A percentile compares a stretch with the other conserved stretches of the same genome.
Conservation (phyloP, 306 rosid species). For the Geum urbanum region DNA sequence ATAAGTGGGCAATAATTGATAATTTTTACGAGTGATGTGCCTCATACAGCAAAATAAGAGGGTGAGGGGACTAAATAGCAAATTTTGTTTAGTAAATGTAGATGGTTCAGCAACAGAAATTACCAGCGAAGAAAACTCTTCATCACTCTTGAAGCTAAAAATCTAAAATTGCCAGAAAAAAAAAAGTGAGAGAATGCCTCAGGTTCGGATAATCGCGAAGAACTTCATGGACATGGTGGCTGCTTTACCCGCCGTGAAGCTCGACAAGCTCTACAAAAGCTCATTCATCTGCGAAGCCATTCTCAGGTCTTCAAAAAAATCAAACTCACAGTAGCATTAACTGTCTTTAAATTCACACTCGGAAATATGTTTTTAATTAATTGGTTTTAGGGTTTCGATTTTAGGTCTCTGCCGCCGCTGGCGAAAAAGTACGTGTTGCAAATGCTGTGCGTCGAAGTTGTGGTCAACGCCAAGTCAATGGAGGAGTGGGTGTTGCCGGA, state of each 20-base stretch:
- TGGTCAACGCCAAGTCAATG: slow-evolving; percentile 64
- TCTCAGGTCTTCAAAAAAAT: slow-evolving; percentile 55
- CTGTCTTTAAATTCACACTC: background rate
- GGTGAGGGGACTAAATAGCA: too few species aligned
- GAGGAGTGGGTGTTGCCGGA: slow-evolving; percentile 92
- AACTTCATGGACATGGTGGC: slow-evolving; percentile 99
- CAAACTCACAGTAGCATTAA: too few species aligned
- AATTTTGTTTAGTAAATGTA: too few species aligned
- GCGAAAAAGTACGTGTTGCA: slow-evolving; percentile 86
- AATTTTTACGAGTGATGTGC: too few species aligned
- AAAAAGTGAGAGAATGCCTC: too few species aligned
- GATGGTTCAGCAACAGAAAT: too few species aligned
- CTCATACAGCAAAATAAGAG: too few species aligned
- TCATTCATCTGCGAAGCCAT: slow-evolving; percentile 96
- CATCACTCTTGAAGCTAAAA: too few species aligned
- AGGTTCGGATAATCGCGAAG: slow-evolving; percentile 88
- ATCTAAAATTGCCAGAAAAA: too few species aligned
- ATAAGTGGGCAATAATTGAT: too few species aligned
- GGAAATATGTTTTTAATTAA: too few species aligned
- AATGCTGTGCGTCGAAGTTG: slow-evolving; percentile 56
- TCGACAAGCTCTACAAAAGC: slow-evolving; percentile 72
- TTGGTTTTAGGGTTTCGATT: background rate
- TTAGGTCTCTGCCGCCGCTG: slow-evolving; percentile 87
- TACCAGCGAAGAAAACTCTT: too few species aligned
- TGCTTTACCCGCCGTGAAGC: slow-evolving; percentile 90